phyloP scores from a whole-genome alignment of 164 flowering plant species.

The Macadamia integrifolia region DNA sequence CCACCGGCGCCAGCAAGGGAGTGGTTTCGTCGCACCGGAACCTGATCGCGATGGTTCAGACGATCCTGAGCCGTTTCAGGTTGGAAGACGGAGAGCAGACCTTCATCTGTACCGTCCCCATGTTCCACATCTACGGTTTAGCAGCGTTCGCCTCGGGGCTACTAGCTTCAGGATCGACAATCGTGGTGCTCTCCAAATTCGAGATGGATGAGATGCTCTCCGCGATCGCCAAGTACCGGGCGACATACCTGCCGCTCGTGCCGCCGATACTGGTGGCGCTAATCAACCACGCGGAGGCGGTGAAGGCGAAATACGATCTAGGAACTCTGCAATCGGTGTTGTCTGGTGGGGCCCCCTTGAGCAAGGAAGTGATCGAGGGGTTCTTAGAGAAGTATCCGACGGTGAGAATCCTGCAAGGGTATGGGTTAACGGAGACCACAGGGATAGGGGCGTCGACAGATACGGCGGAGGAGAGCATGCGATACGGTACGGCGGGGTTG shows the following conservation, averaged over 20 bases:
- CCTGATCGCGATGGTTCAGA: slow-evolving; percentile 67
- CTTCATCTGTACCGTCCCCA: slow-evolving; percentile 66
- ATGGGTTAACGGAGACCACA: slow-evolving; percentile 77
- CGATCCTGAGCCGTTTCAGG: slow-evolving; percentile 31
- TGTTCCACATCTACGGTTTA: slow-evolving; percentile 87
- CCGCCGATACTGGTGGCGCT: slow-evolving; percentile 46
- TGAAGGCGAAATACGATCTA: slow-evolving; percentile 40
- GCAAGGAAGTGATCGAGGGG: slow-evolving; percentile 77
- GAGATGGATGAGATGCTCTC: slow-evolving; percentile 31
- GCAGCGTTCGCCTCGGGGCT: slow-evolving; percentile 34
- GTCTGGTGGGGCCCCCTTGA: slow-evolving; percentile 82
- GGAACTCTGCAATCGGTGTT: slow-evolving; percentile 40
- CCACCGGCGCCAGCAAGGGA: slow-evolving; percentile 93
- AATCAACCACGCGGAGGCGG: slow-evolving; percentile 31
- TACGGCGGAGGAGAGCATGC: slow-evolving; percentile 67
- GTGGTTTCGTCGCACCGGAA: slow-evolving; percentile 70
- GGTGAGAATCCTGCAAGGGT: slow-evolving; percentile 66
- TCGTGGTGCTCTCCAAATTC: slow-evolving; percentile 30
- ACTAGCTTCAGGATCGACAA: slow-evolving; percentile 35
- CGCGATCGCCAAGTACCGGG: slow-evolving; percentile 26
- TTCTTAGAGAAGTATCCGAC: slow-evolving; percentile 53
- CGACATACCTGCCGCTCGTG: slow-evolving; percentile 28
- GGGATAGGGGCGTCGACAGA: slow-evolving; percentile 87
- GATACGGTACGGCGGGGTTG: slow-evolving; percentile 81
- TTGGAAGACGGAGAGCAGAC: slow-evolving; percentile 27